Percentiles rank a stretch among this genome's conserved stretches.
Evolutionary conservation across 2,329 filamentous ascomycete species (phyloP).

Genomic region (Curvularia verruculosa): DNA sequence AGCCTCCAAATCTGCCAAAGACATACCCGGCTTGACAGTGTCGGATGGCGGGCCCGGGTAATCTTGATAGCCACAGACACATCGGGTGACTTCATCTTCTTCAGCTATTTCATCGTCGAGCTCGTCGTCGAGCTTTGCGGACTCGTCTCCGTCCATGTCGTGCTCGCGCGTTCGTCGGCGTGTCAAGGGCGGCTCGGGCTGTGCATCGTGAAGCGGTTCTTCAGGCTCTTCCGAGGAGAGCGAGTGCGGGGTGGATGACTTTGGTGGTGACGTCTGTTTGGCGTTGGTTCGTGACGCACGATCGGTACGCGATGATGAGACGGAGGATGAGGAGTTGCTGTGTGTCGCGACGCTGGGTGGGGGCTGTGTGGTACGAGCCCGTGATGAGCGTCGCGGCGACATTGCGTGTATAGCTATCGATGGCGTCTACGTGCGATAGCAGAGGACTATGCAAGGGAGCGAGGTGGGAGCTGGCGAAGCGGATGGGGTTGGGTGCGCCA

Average conservation of each 20-base stretch:
- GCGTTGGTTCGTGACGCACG: slow-evolving; percentile 73
- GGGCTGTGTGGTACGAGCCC: slow-evolving; percentile 80
- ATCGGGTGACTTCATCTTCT: slow-evolving; percentile 91
- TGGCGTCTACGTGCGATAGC: background rate
- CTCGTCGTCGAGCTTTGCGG: slow-evolving; percentile 58
- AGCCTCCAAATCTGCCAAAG: slow-evolving; percentile 60
- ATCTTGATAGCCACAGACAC: slow-evolving; percentile 91
- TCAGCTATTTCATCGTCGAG: slow-evolving; percentile 66
- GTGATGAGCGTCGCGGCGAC: slow-evolving; percentile 86
- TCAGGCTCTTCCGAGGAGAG: slow-evolving; percentile 71
- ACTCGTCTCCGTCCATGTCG: slow-evolving; percentile 63
- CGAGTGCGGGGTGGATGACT: slow-evolving; percentile 75
- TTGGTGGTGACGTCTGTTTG: slow-evolving; percentile 74
- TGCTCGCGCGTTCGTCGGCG: slow-evolving; percentile 80
- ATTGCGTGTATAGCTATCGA: slow-evolving; percentile 45
- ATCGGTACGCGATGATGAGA: slow-evolving; percentile 75
- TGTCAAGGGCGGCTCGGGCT: slow-evolving; percentile 71
- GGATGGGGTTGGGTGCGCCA: slow-evolving; percentile 22
- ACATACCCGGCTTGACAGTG: slow-evolving; percentile 62
- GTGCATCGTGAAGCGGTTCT: slow-evolving; percentile 59
- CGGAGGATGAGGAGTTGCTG: slow-evolving; percentile 75
- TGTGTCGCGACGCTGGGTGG: slow-evolving; percentile 68
- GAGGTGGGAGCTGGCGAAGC: slow-evolving; percentile 5
- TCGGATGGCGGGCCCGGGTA: slow-evolving; percentile 79
- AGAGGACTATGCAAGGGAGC: background rate